These are phyloP conservation scores for Schizosaccharomyces lindneri DNA, from an alignment of 805 yeast genomes.

Conservation along the genomic window DNA sequence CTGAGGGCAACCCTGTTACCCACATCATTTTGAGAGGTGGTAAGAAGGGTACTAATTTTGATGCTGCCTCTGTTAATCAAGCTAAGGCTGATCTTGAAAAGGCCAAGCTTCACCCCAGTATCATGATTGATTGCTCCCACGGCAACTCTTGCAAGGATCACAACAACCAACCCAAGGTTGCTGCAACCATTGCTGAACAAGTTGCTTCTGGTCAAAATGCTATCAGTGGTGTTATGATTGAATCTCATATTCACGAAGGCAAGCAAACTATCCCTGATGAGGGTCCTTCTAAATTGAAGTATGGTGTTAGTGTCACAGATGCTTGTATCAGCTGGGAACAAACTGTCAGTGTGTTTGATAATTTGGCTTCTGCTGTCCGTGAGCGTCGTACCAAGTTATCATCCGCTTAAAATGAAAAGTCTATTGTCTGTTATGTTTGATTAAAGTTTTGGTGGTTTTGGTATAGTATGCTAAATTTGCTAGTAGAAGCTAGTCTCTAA, in stretches of 20 bases:
- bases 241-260: slow-evolving; percentile 77
- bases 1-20: slow-evolving; percentile 85
- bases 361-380: slow-evolving; percentile 62
- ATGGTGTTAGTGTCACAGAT: slow-evolving; percentile 93
- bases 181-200: slow-evolving; percentile 58
- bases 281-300: slow-evolving; percentile 36
- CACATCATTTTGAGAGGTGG: slow-evolving; percentile 93
- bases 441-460: too few species aligned
- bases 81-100: slow-evolving; percentile 44
- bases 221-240: slow-evolving; percentile 88
- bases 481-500: too few species aligned
- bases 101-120: slow-evolving; percentile 20
- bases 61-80: slow-evolving; percentile 45
- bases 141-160: slow-evolving; percentile 89
- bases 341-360: slow-evolving; percentile 56
- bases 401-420: not conserved
- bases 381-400: slow-evolving; percentile 29
- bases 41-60: slow-evolving; percentile 79
- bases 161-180: slow-evolving; percentile 88
- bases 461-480: too few species aligned
- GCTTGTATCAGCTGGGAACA: slow-evolving; percentile 86
- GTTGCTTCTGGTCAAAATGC: slow-evolving; percentile 52
- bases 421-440: too few species aligned
- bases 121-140: slow-evolving; percentile 96
- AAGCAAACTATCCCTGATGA: slow-evolving; percentile 55